Conservation (phyloP, 2,329 filamentous ascomycete species). For the Hypoxylon sp. region DNA sequence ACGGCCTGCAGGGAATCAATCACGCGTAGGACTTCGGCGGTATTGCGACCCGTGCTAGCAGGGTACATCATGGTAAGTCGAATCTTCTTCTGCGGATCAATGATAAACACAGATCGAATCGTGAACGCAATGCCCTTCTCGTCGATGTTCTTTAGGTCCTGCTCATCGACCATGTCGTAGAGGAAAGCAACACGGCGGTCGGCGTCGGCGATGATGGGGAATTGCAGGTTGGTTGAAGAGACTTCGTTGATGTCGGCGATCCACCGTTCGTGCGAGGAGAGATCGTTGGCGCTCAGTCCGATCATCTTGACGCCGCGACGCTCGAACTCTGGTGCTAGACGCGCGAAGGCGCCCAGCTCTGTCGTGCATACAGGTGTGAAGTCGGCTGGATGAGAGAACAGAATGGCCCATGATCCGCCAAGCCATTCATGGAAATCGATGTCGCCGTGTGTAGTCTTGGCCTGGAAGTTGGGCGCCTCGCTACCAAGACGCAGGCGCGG, state of each 20-base stretch:
- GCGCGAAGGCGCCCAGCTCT: constrained; percentile 74
- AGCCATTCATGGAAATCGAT: constrained; percentile 82
- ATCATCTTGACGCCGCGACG: constrained; percentile 75
- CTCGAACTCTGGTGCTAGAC: constrained; percentile 74
- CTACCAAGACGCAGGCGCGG: constrained; percentile 40
- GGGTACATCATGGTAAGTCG: constrained; percentile 74
- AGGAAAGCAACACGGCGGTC: constrained; percentile 58
- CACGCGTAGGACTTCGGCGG: constrained; percentile 69
- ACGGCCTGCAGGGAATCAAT: constrained; percentile 72
- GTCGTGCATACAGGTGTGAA: constrained; percentile 75
- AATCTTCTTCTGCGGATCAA: constrained; percentile 76
- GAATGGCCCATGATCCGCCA: constrained; percentile 77
- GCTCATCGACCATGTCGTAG: constrained; percentile 52
- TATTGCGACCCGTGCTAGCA: constrained; percentile 72
- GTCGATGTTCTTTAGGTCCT: constrained; percentile 59
- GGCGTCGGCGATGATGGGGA: constrained; percentile 63
- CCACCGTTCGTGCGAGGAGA: constrained; percentile 68
- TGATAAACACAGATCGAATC: constrained; percentile 76
- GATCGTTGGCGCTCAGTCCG: constrained; percentile 71
- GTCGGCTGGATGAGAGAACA: constrained; percentile 77
- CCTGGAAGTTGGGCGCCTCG: constrained; percentile 76
- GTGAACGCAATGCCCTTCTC: constrained; percentile 69
- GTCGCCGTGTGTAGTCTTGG: constrained; percentile 75
- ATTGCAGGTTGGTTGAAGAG: constrained; percentile 54
- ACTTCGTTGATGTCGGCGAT: constrained; percentile 67